These are phyloP conservation scores for Lactarius sp. DNA, from an alignment of 768 basidiomycete genomes.

Conservation along the genomic window DNA sequence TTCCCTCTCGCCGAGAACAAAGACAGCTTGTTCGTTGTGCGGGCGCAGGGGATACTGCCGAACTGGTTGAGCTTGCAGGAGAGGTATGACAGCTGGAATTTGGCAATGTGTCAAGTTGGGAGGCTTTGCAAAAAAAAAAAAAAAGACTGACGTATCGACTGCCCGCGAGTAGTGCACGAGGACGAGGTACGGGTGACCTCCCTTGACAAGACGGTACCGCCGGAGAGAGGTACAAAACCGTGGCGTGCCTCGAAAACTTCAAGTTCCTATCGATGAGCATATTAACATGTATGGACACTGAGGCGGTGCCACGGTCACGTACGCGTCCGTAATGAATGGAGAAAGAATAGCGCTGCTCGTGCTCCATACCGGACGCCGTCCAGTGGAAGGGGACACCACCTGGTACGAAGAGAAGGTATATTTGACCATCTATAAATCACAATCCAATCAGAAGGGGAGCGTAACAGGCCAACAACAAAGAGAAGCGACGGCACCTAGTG, in stretches of 20 bases:
- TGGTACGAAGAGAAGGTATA: conserved; percentile 62
- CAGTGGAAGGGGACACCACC: conserved; percentile 48
- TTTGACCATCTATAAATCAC: conserved; percentile 50
- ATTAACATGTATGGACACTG: conserved; percentile 4
- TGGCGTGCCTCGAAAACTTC: conserved; percentile 70
- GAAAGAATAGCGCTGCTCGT: conserved; percentile 57
- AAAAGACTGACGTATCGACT: conserved; percentile 48
- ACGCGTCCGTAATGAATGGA: conserved; percentile 51
- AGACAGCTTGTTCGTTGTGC: conserved; percentile 62
- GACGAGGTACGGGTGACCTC: conserved; percentile 66
- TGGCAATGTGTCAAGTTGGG: neutral
- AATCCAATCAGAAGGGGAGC: neutral
- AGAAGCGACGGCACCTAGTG: conserved; percentile 43
- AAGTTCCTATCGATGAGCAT: conserved; percentile 50
- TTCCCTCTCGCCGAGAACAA: conserved; percentile 63
- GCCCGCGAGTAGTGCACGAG: conserved; percentile 76
- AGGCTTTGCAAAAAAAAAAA: neutral
- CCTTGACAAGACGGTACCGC: conserved; percentile 67
- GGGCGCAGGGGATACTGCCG: conserved; percentile 68
- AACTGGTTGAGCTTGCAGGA: conserved; percentile 53
- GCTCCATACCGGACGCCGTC: conserved; percentile 75
- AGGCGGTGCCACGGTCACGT: conserved; percentile 30
- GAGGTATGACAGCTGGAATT: conserved; percentile 51
- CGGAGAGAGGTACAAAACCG: conserved; percentile 70
- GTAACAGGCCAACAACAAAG: neutral